phyloP scores from a whole-genome alignment of 441 rosid species.

The Cnidoscolus chayamansa region DNA sequence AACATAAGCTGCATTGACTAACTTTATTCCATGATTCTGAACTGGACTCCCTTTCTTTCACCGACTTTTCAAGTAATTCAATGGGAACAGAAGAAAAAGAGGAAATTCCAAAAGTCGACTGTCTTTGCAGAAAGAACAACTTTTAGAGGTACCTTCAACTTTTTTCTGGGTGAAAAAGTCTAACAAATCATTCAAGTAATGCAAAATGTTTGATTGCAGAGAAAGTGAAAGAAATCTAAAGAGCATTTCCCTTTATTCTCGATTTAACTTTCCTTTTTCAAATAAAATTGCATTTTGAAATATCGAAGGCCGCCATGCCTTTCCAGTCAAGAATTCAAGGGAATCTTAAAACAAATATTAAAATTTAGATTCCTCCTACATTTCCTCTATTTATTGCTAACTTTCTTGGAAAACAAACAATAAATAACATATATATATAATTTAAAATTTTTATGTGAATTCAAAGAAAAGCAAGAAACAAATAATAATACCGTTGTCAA shows the following conservation, averaged over 20 bases:
- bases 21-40: neutral
- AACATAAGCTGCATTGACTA: slow-evolving; percentile 1
- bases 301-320: neutral
- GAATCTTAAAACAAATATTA: neutral
- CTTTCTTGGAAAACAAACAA: slow-evolving; percentile 5
- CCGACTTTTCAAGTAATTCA: slow-evolving; percentile 4
- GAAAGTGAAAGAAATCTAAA: neutral
- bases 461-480: neutral
- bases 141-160: slow-evolving; percentile 1
- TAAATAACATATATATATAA: neutral
- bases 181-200: neutral
- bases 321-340: neutral
- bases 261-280: neutral
- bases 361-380: neutral
- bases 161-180: slow-evolving; percentile 1
- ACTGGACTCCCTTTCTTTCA: slow-evolving; percentile 1
- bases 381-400: neutral
- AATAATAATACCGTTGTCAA: slow-evolving; percentile 35
- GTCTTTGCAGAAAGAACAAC: neutral
- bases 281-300: neutral
- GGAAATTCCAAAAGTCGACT: neutral
- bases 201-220: slow-evolving; percentile 7
- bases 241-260: neutral
- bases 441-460: neutral
- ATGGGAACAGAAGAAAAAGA: slow-evolving; percentile 1